These are phyloP conservation scores for Pseudocohnilembus persalinus DNA, from an alignment of 169 alveolate genomes.

Conservation along the genomic window DNA sequence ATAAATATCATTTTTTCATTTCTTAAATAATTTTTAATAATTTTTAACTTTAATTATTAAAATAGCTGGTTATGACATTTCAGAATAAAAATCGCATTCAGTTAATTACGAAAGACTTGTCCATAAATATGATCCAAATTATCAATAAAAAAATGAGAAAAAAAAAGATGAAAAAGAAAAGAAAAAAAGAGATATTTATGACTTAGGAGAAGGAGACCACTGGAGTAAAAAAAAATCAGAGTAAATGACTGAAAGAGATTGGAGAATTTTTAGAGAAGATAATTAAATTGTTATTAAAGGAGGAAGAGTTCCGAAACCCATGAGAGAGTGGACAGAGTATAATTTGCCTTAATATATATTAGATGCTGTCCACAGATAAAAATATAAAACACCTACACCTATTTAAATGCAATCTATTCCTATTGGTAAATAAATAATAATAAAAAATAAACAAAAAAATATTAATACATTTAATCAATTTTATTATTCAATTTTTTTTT, in stretches of 20 bases:
- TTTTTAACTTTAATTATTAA: too few relatives aligned
- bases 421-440: constrained; percentile 65
- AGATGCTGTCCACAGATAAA: constrained; percentile 56
- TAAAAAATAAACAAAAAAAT: neutral
- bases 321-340: constrained; percentile 77
- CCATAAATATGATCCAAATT: constrained; percentile 14
- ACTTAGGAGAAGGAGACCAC: constrained; percentile 56
- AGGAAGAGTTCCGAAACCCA: constrained; percentile 94
- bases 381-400: constrained; percentile 92
- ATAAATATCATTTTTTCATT: constrained; percentile 35
- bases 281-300: constrained; percentile 89
- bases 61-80: constrained; percentile 25
- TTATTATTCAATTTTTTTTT: neutral
- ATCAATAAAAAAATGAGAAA: constrained; percentile 17
- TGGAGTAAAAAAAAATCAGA: constrained; percentile 86
- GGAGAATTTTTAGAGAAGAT: constrained; percentile 96
- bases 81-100: constrained; percentile 13
- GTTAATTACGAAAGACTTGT: constrained; percentile 17
- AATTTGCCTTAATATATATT: constrained; percentile 38
- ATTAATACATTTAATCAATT: neutral
- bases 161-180: constrained; percentile 33
- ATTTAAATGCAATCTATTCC: constrained; percentile 98
- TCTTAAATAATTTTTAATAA: constrained; percentile 3
- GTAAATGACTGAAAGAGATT: constrained; percentile 94
- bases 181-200: constrained; percentile 26